phyloP scores from a whole-genome alignment of 2,329 filamentous ascomycete species.

The Clathrospora elynae region DNA sequence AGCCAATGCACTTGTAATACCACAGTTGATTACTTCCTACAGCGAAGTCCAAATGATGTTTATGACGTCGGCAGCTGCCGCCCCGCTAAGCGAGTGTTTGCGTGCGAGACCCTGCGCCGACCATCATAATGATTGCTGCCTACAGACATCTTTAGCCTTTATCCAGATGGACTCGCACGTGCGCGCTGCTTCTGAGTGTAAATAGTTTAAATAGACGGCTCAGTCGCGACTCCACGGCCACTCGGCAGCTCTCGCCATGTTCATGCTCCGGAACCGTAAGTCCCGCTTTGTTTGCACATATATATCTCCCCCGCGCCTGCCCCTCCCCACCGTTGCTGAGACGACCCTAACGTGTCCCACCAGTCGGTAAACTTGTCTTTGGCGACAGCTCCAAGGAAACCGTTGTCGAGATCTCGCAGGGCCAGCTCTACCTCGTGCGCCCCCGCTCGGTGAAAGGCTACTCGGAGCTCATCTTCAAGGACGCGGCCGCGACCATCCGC shows the following conservation, averaged over 20 bases:
- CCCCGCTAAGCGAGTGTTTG: conserved; percentile 19
- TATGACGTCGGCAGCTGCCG: no score
- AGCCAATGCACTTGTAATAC: no score
- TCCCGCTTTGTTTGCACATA: conserved; percentile 24
- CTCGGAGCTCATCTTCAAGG: conserved; percentile 98
- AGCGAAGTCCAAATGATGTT: no score
- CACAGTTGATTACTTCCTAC: no score
- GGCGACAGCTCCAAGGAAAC: conserved; percentile 87
- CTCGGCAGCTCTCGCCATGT: conserved; percentile 39
- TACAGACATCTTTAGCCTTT: conserved; percentile 14
- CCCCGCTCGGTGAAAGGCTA: conserved; percentile 96
- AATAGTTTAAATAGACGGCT: conserved; percentile 29
- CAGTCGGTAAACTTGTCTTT: conserved; percentile 92
- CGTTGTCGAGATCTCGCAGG: conserved; percentile 91
- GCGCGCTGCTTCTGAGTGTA: conserved; percentile 24
- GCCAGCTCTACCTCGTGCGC: conserved; percentile 95
- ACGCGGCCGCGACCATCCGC: conserved; percentile 89
- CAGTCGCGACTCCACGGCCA: conserved; percentile 13
- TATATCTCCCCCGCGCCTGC: conserved; percentile 17
- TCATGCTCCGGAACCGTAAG: conserved; percentile 50
- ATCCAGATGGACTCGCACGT: conserved; percentile 21
- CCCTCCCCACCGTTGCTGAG: conserved; percentile 38
- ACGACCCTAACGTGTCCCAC: conserved; percentile 29
- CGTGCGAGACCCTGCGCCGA: conserved; percentile 20
- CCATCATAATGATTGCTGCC: conserved; percentile 27